These are phyloP conservation scores for Cystofilobasidium capitatum DNA, from an alignment of 768 basidiomycete species.

Conservation along the genomic window DNA sequence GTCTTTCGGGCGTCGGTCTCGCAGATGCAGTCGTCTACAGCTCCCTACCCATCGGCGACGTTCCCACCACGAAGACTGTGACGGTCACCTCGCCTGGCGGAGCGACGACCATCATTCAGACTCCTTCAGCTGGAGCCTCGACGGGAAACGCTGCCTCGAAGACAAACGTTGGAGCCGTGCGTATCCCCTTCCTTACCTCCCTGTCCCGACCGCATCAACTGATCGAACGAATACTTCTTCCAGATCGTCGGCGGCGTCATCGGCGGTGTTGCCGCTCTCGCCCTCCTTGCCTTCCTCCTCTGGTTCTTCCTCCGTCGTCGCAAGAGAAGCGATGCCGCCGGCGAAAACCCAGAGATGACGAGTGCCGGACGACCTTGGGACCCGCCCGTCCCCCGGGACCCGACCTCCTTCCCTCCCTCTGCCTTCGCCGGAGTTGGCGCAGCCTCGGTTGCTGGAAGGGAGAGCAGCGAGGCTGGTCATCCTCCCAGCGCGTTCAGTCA, in stretches of 20 bases:
- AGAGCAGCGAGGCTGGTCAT: background rate
- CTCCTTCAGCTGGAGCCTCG: background rate
- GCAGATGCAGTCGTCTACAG: slow-evolving; percentile 17
- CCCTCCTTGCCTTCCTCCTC: slow-evolving; percentile 30
- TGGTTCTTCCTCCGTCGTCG: slow-evolving; percentile 34
- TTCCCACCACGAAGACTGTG: slow-evolving; percentile 22
- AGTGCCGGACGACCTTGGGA: slow-evolving; percentile 21
- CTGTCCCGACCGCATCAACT: background rate
- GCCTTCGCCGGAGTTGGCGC: background rate
- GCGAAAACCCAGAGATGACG: slow-evolving; percentile 20
- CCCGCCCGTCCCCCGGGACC: slow-evolving; percentile 23
- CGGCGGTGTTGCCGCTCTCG: slow-evolving; percentile 34
- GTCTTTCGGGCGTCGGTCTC: slow-evolving; percentile 1
- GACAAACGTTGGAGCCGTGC: background rate
- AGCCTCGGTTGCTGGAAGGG: background rate
- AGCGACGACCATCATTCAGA: slow-evolving; percentile 1
- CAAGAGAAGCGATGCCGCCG: slow-evolving; percentile 24
- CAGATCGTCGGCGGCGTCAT: slow-evolving; percentile 37
- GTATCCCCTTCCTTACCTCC: background rate
- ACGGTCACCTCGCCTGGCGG: slow-evolving; percentile 11
- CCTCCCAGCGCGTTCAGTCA: slow-evolving; percentile 21
- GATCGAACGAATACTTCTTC: slow-evolving; percentile 30
- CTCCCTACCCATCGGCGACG: slow-evolving; percentile 20
- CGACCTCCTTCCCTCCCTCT: slow-evolving; percentile 5
- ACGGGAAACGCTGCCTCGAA: background rate